Base-by-base conservation (phyloP, 2,329 filamentous ascomycete species). In the Pezicula rhizophila region DNA sequence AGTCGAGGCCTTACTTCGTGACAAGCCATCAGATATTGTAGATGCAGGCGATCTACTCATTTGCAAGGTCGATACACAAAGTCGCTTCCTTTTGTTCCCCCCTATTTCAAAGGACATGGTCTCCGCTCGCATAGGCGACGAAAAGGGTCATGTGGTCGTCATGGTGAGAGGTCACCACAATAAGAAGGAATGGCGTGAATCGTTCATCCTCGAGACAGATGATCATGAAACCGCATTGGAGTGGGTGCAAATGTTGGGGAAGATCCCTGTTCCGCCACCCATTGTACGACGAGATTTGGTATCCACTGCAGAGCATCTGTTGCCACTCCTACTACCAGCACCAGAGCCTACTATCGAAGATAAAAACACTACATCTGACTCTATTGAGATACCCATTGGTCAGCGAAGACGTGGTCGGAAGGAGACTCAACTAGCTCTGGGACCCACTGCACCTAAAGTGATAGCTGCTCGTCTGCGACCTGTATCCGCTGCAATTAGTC, bases 161-260 rank as follows among this genome's bases (percentile, higher is more conserved):
- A 96, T 97, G 91, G 77, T 96, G 47, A 82, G 89, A 50, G 90
- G 89, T 37, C 72, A 73, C 2, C 68, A 78, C 53, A 78, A 80
- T 34, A 78, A 76, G 7, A 72, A 77, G 46, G 81, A 87, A 55
- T 97, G 92, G 91, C 84, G 84, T 53, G 91, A 99, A 68, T 72
- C 95, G 6, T 72, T 97, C 50, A 84, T 81, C n/a, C 73, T 97
- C 14, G 79, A 76, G 8, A 81, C 87, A 2, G 85, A 91, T 46
- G 57, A 64, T 18, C 28, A 48, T 3, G 58, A 62, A 81, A 88
- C 61, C 51, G 82, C 85, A 5, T 71, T 79, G 14, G 93, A 97
- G 67, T 99, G 93, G 93, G 73, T 96, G 34, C 79, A 87, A 35
- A 88, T 96, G 68, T 71, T 97, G n/a, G 81, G 82, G n/a, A 67